These are phyloP conservation scores for Coprinellus aureogranulatus DNA, from an alignment of 768 basidiomycete species.

Conservation along the genomic window DNA sequence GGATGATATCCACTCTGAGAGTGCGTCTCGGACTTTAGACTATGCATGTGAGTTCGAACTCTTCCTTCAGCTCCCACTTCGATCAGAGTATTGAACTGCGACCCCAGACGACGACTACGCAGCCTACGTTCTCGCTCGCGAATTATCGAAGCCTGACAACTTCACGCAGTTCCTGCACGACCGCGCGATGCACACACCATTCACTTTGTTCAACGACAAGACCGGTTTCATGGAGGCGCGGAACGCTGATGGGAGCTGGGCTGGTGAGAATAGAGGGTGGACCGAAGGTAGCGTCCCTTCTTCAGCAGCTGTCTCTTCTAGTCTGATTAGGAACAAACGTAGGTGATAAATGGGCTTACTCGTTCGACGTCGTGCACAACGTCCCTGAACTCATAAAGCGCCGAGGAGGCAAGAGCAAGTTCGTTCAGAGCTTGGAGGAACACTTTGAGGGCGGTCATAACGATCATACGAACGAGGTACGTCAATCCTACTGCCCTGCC, in stretches of 20 bases:
- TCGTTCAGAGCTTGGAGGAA: slow-evolving; percentile 65
- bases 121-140: slow-evolving; percentile 57
- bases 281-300: slow-evolving; percentile 65
- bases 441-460: slow-evolving; percentile 66
- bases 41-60: slow-evolving; percentile 65
- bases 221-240: slow-evolving; percentile 85
- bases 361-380: slow-evolving; percentile 75
- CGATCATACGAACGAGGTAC: slow-evolving; percentile 77
- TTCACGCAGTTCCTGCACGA: slow-evolving; percentile 47
- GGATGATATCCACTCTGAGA: slow-evolving; percentile 74
- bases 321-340: background rate
- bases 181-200: slow-evolving; percentile 56
- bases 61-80: no score
- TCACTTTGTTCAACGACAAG: slow-evolving; percentile 62
- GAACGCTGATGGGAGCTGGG: slow-evolving; percentile 66
- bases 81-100: no score
- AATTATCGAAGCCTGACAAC: slow-evolving; percentile 50
- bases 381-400: slow-evolving; percentile 57
- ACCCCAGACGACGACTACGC: slow-evolving; percentile 84
- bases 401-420: slow-evolving; percentile 63
- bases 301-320: no score
- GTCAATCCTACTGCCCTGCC: no score
- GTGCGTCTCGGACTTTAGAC: slow-evolving; percentile 74
- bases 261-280: slow-evolving; percentile 71
- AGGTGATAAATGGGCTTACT: slow-evolving; percentile 65